Evolutionary conservation across 805 yeast genomes (phyloP), one percentile per base, ranked within the genome.

Genomic region (Metschnikowia similis): DNA sequence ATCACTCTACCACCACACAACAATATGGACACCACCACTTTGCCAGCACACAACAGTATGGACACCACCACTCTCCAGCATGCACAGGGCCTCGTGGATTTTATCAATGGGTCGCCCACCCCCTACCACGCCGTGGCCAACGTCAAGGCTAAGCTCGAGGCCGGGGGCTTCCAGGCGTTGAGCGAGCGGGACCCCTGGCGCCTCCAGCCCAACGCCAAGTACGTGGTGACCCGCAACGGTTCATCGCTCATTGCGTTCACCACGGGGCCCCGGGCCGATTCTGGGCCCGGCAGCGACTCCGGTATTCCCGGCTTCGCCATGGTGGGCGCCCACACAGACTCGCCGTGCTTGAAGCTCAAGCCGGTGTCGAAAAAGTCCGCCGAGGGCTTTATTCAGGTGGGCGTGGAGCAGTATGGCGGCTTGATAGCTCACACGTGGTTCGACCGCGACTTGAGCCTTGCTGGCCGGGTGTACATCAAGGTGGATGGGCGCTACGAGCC

Each of bases 351-450:
- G 56, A 79, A 96, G 63, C 81, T 92, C 57, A 94, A 92, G 70
- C 99, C 99, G 10, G 74, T 86, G 30, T 87, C 96, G 26, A 82
- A 84, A 62, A 81, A 80, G 57, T 66, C 71, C 9, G 71, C 75
- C 14, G 91, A 87, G 59, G 96, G 96, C 1, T 92, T 83, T 61
- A 77, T 82, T 48, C 96, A 91, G 66, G 82, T 94, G 16, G 98
- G 96, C 35, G 96, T 94, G 8, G 98, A 94, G 67, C 81, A 85
- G 45, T 92, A 92, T 62, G 98, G 99, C 49, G 98, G 98, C 34
- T 94, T 96, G 45, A 83, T 91, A 48, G 94, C 97, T 83, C 97
- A 89, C 64, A 82, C 96, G 5, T 92, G 98, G 97, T 92, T 94
- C 63, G 99, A 92, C 66, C 82, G 97, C 52, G 97, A 92, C 66